Percentiles rank a stretch among this genome's conserved stretches.
Evolutionary conservation across 1,284 basidiomycete species (phyloP).

Genomic region (Puccinia triticina): DNA sequence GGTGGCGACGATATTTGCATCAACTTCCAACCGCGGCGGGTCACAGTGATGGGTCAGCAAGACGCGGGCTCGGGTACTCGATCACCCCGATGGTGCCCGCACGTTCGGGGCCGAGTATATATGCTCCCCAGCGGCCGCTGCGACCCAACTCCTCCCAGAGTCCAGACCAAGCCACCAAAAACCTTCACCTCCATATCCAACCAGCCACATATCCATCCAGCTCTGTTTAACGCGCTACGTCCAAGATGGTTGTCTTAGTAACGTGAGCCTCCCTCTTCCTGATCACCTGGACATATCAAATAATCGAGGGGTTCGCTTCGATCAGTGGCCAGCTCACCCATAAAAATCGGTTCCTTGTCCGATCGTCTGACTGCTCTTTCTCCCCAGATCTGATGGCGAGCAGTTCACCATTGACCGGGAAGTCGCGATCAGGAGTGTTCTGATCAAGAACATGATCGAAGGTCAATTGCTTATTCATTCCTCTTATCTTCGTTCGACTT

Average conservation of each 20-base stretch:
- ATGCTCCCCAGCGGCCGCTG: no score
- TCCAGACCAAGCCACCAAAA: not conserved
- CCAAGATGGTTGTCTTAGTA: not conserved
- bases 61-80: no score
- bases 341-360: not conserved
- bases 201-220: not conserved
- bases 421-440: slow-evolving; percentile 88
- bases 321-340: not conserved
- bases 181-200: not conserved
- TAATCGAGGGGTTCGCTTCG: not conserved
- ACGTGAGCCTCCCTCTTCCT: slow-evolving; percentile 6
- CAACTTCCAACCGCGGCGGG: no score
- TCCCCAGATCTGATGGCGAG: slow-evolving; percentile 79
- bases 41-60: no score
- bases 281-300: not conserved
- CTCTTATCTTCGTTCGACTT: slow-evolving; percentile 16
- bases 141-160: not conserved
- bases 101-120: no score
- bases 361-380: not conserved
- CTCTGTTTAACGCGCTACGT: not conserved
- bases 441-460: slow-evolving; percentile 99
- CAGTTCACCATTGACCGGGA: slow-evolving; percentile 90
- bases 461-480: slow-evolving; percentile 65
- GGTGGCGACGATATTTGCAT: no score
- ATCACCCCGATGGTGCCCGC: no score